A percentile compares a stretch with the other conserved stretches of the same genome.
Conservation (phyloP, 2,329 filamentous ascomycete species). For the Emmonsia crescens region DNA sequence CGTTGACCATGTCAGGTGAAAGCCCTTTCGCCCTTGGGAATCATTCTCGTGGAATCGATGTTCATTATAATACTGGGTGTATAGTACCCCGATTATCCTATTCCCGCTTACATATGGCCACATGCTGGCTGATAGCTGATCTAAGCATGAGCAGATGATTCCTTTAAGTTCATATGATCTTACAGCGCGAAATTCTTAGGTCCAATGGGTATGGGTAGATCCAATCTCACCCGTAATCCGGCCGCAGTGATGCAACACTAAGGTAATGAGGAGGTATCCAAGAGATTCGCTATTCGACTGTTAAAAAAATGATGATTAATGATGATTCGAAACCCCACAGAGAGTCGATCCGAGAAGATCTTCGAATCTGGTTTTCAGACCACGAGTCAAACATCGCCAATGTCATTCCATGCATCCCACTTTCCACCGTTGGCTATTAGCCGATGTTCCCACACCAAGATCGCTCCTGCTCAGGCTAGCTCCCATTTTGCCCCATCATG, state of each 20-base stretch:
- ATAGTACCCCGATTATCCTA: too few relatives aligned
- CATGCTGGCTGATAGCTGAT: background rate
- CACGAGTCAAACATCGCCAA: background rate
- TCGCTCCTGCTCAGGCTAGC: background rate
- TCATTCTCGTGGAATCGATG: background rate
- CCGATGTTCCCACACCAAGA: conserved; percentile 1
- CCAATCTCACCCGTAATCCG: background rate
- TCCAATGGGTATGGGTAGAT: background rate
- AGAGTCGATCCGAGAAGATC: background rate
- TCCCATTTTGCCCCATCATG: background rate
- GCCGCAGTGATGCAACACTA: background rate
- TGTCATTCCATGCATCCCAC: background rate
- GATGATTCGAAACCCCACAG: background rate
- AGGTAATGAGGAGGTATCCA: background rate
- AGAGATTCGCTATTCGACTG: background rate
- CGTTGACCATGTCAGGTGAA: background rate
- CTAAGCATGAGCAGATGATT: background rate
- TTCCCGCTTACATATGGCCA: background rate
- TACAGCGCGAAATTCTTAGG: background rate
- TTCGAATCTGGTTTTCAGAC: background rate
- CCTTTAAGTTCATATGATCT: conserved; percentile 1
- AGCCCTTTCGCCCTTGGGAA: background rate
- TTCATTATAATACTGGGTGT: background rate
- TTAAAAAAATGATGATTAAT: background rate
- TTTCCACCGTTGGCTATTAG: background rate